Evolutionary conservation across 257 asterid species (phyloP), one percentile per base, ranked within the genome.

Genomic region (Paraleonurus japonicus): DNA sequence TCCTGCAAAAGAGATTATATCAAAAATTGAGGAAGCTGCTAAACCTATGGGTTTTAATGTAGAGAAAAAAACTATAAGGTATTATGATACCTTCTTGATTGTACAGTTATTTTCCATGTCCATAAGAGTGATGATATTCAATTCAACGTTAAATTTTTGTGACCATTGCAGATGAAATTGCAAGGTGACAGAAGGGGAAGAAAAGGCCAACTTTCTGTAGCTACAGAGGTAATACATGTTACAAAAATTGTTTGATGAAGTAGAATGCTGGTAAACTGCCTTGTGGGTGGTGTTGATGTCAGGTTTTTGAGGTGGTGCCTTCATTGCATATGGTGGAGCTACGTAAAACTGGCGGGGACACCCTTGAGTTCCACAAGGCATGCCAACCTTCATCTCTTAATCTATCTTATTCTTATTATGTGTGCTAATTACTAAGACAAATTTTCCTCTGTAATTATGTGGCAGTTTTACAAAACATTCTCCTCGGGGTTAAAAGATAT

Each of bases 221-320:
- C 95, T 48, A 88, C 96, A 24, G 97, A 90, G 94, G 97, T 90
- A 28, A 58, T 12, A 43, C 12, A 7, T 8, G 32, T n/a, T 72
- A 28, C 5, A 13, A 33, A 41, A 1, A 3, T 32, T 19, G 43
- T 23, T 6, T 37, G 59, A 26, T 33, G 13, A 50, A 53, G 37
- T 0, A 24, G 12, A 28, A 53, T 71, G 13, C 19, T 45, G 20
- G 62, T 28, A 15, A 50, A 61, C 12, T 37, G 43, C 1, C 37
- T 32, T 32, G 39, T 32, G 39, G 35, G 35, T 33, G 45, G 51
- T 76, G 32, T 37, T 69, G 74, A 68, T 53, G 37, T 55, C 80
- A 89, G 96, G 96, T 85, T 43, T 90, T 90, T 73, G 97, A 90
- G 86, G 92, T 90, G 75, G 97, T 96, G 64, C 96, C 96, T 57